Evolutionary conservation across 805 yeast species (phyloP).

Genomic region (Starmerella floricola): DNA sequence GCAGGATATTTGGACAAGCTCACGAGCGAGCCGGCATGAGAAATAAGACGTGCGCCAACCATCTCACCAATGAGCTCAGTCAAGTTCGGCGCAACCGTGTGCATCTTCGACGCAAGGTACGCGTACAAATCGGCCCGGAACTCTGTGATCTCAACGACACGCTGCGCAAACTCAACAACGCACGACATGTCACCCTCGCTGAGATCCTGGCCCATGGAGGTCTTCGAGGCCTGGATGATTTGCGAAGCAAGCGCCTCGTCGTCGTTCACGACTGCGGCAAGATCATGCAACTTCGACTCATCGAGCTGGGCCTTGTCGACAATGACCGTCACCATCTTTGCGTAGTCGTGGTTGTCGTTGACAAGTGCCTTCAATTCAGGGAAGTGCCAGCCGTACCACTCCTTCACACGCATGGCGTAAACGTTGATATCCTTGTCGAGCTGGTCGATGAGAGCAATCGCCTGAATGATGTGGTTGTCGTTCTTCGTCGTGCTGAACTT

Average conservation of each 20-base stretch:
- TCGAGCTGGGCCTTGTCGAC: slow-evolving; percentile 70
- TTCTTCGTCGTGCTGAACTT: slow-evolving; percentile 97
- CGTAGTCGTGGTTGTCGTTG: slow-evolving; percentile 76
- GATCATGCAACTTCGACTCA: slow-evolving; percentile 52
- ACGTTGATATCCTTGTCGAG: slow-evolving; percentile 97
- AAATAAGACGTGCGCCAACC: slow-evolving; percentile 95
- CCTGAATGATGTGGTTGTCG: slow-evolving; percentile 98
- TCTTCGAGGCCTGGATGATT: slow-evolving; percentile 86
- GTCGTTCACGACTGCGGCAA: slow-evolving; percentile 81
- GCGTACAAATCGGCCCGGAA: slow-evolving; percentile 75
- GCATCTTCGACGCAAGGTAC: slow-evolving; percentile 91
- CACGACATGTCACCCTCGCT: slow-evolving; percentile 90
- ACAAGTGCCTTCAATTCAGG: slow-evolving; percentile 91
- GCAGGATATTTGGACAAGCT: slow-evolving; percentile 97
- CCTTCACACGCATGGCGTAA: slow-evolving; percentile 92
- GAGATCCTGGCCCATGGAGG: slow-evolving; percentile 98
- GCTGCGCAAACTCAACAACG: slow-evolving; percentile 79
- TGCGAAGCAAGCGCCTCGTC: slow-evolving; percentile 87
- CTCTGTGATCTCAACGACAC: slow-evolving; percentile 84
- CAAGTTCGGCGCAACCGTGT: slow-evolving; percentile 93
- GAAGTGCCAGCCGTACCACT: slow-evolving; percentile 99
- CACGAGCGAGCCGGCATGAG: slow-evolving; percentile 96
- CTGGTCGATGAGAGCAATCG: slow-evolving; percentile 93
- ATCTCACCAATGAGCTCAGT: slow-evolving; percentile 96
- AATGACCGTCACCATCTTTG: slow-evolving; percentile 68